Conservation (phyloP, 2,329 filamentous ascomycete genomes). For the Trichoderma sp. region DNA sequence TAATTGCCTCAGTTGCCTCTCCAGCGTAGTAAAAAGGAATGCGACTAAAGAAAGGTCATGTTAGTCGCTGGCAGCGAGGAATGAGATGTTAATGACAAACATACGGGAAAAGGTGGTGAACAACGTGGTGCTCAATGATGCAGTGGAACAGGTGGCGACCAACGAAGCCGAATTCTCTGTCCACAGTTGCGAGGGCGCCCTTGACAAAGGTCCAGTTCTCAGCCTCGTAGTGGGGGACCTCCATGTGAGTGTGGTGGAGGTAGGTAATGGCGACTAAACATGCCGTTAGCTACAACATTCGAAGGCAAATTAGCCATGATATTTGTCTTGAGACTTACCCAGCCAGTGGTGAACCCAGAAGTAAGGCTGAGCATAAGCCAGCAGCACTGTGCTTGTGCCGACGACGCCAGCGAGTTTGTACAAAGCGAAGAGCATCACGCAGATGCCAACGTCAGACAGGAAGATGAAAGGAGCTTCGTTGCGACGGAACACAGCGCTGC, state of each 20-base stretch:
- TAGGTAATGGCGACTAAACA: constrained; percentile 70
- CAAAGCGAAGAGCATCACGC: constrained; percentile 54
- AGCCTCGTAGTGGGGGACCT: constrained; percentile 54
- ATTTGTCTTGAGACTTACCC: constrained; percentile 45
- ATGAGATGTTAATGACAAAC: not conserved
- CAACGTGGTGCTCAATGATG: constrained; percentile 63
- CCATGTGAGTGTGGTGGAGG: constrained; percentile 60
- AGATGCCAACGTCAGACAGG: constrained; percentile 63
- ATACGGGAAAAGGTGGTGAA: constrained; percentile 59
- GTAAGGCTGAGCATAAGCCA: constrained; percentile 67
- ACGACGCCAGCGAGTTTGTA: constrained; percentile 60
- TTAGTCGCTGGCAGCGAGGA: not conserved
- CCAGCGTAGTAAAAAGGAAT: constrained; percentile 27
- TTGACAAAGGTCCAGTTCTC: constrained; percentile 64
- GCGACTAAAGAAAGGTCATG: not conserved
- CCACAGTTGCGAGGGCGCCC: constrained; percentile 64
- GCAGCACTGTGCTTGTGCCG: constrained; percentile 50
- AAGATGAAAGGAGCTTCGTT: constrained; percentile 60
- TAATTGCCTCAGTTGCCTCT: constrained; percentile 25
- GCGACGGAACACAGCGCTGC: constrained; percentile 62
- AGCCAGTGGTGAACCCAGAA: constrained; percentile 74
- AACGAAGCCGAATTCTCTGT: constrained; percentile 65
- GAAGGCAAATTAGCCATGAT: not conserved
- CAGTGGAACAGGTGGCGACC: constrained; percentile 66
- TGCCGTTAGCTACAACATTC: not conserved